Evolutionary conservation across 441 rosid species (phyloP), one percentile per base, ranked within the genome.

Genomic region (Pelargonium citronellum): DNA sequence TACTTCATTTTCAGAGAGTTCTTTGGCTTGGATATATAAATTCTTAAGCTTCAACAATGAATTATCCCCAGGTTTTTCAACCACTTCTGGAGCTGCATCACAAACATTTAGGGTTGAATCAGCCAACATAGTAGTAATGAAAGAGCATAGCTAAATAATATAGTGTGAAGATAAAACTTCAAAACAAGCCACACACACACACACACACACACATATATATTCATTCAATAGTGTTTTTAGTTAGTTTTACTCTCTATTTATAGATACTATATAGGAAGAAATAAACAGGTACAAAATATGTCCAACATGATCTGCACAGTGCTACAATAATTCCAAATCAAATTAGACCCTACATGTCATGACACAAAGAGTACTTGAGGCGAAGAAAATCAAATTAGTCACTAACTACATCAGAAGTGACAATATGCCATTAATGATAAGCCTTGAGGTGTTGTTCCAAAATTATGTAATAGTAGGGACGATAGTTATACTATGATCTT

Each of bases 11-110:
- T 92, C 99, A 0, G 97, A 92, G 70, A 95, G 92, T 10, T 87
- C 97, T 82, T 80, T 95, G 8, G 97, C 98, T 62, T 71, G 90
- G 70, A 79, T 87, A 69, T 95, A 95, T 37, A 83, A 78, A 71
- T 0, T 12, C 83, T 83, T 92, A 64, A 92, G 89, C 85, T 51
- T 92, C 44, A 85, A 71, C 65, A 90, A 85, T 12, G 96, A 89
- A 79, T 15, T 80, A 84, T 95, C 99, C 64, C 91, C 91, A 34
- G 92, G 94, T 81, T 87, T 91, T 87, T 91, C 99, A 73, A 91
- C 96, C 71, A 94, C 79, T 80, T 91, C 99, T 7, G 97, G 97
- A 69, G 90, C 99, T 90, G 88, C 81, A 79, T 78, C 67, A 60
- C 64, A 74, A 44, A 63, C 69, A 64, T 34, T 80, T 44, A 74